These are phyloP conservation scores for Trifolium dubium DNA, from an alignment of 306 rosid genomes.

Conservation along the genomic window DNA sequence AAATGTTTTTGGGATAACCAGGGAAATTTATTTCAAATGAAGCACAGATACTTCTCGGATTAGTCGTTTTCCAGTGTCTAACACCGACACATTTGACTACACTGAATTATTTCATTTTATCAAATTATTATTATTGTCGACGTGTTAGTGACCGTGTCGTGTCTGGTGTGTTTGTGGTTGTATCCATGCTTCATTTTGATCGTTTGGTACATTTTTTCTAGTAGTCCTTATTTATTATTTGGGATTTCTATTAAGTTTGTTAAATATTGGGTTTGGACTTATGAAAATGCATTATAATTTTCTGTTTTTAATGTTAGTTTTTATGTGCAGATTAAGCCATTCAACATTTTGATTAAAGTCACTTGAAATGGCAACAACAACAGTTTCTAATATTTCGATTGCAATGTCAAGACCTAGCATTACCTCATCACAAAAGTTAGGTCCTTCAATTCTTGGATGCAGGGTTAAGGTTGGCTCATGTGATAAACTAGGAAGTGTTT, in stretches of 20 bases:
- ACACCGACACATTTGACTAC: no score
- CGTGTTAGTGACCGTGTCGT: no score
- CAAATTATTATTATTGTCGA: no score
- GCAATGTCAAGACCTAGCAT: constrained; percentile 60
- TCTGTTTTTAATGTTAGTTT: constrained; percentile 27
- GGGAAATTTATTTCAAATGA: constrained; percentile 24
- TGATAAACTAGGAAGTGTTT: constrained; percentile 64
- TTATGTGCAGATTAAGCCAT: constrained; percentile 44
- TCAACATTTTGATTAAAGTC: constrained; percentile 42
- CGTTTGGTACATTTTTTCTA: constrained; percentile 5
- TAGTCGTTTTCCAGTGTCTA: no score
- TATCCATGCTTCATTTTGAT: neutral
- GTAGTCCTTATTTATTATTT: constrained; percentile 10
- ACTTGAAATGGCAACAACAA: constrained; percentile 67
- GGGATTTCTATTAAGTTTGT: neutral
- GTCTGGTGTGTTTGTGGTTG: no score
- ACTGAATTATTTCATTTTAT: no score
- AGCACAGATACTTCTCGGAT: no score
- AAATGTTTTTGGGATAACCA: constrained; percentile 9
- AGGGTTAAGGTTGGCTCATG: constrained; percentile 53
- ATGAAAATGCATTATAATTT: constrained; percentile 13
- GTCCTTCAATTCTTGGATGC: constrained; percentile 45
- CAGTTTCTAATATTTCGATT: constrained; percentile 69
- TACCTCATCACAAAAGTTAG: constrained; percentile 54
- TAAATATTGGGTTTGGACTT: neutral